Percentiles rank a stretch among this genome's conserved stretches.
phyloP scores from a whole-genome alignment of 768 basidiomycete genomes.

The Serendipita sp. region DNA sequence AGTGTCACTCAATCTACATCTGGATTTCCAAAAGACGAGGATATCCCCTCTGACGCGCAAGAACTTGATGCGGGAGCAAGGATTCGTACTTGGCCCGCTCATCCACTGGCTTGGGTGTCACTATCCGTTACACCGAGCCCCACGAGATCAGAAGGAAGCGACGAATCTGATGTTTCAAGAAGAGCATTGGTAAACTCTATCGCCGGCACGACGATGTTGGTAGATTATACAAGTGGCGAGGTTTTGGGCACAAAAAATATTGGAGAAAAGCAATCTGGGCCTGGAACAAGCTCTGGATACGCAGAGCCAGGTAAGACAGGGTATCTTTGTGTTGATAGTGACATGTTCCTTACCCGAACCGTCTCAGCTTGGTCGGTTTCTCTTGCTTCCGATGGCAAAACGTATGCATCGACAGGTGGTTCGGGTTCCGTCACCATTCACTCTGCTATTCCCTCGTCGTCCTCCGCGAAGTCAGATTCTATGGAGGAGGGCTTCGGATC shows the following conservation, averaged over 20 bases:
- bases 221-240: not conserved
- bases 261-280: not conserved
- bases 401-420: conserved; percentile 57
- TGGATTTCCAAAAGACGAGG: not conserved
- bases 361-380: conserved; percentile 68
- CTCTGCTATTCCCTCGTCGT: conserved; percentile 36
- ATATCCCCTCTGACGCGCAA: not conserved
- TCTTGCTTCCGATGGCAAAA: conserved; percentile 54
- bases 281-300: not conserved
- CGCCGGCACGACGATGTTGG: not conserved
- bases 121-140: not conserved
- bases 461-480: not conserved
- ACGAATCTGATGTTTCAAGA: no score
- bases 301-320: not conserved
- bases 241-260: not conserved
- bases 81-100: not conserved
- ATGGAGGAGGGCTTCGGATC: conserved; percentile 37
- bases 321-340: not conserved
- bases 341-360: not conserved
- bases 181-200: not conserved
- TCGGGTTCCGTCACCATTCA: conserved; percentile 58
- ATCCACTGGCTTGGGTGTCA: not conserved
- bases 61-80: not conserved
- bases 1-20: not conserved
- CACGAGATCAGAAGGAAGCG: no score